Evolutionary conservation across 331 rosid genomes (phyloP), one percentile per base, ranked within the genome.

Genomic region (Telfairia occidentalis): DNA sequence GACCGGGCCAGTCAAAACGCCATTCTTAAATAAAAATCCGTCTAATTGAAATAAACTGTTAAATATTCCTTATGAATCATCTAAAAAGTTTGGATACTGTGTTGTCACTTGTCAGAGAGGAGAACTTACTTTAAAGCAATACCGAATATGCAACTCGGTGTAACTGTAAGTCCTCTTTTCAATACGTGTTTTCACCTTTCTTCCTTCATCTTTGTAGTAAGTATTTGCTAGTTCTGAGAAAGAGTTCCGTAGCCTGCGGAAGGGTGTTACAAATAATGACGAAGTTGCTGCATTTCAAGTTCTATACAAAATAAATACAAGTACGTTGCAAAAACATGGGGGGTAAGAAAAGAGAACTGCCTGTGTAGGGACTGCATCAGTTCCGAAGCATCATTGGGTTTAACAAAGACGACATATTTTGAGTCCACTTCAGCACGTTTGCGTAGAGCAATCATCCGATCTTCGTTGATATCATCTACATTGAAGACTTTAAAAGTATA

Each of bases 381-480:
- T 55, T 85, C 92, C 12, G 86, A 78, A 30, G 82, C 78, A 66
- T 91, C 89, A 66, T 83, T 83, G 10, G 87, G 95, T 34, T 85
- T 82, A 73, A 95, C 85, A 13, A 81, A 77, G 72, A 90, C 58
- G 32, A 89, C 78, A 67, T 84, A 83, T 76, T 92, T 95, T 16
- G 96, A 79, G 78, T 95, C 99, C 30, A 95, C 82, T 73, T 95
- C 99, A 5, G 97, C 93, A 43, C 97, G 89, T 88, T 95, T 95
- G 67, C 97, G 79, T 23, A 95, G 80, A 32, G 99, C 96, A 18
- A 92, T 78, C 92, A 95, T 89, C 76, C 90, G 86, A 82, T 95
- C 97, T 82, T 95, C 97, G 21, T 79, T 86, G 28, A 95, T 81
- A 63, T 89, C 96, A 54, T 87, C 99, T 81, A 80, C 88, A 84